Base-by-base conservation (phyloP, 768 basidiomycete genomes). In the Psilocybe azurescens region DNA sequence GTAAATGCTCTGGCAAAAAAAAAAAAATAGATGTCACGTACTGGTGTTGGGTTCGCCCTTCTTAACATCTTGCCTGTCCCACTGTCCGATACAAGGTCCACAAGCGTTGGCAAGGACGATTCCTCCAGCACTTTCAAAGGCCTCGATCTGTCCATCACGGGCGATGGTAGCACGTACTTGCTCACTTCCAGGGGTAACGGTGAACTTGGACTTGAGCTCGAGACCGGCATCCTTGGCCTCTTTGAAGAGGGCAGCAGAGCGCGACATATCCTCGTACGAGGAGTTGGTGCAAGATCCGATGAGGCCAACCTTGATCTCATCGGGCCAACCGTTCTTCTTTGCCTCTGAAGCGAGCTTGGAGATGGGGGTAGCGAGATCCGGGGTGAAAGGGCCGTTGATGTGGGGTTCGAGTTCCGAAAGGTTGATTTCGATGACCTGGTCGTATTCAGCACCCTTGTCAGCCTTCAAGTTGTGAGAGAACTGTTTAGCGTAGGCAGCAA, bases 261-360 rank as follows among this genome's bases (percentile, higher is more conserved):
- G 95, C 39, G 95, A 91, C 97, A 99, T 97, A 79, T 99, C 97
- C 81, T 99, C 97, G 75, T 99, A 99, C 36, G 97, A 99, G 51
- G 97, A 99, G 87, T 99, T 99, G 75, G 97, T 99, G 89, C 97
- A 99, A 51, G 97, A 99, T 56, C 97, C 97, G 75, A 99, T 99
- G 61, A 99, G 89, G 63, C 88, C 94, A 70, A 99, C 97, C 82
- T 93, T 95, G 81, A 99, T 89, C 75, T 99, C 96, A 58, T 90
- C 83, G 39, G 97, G 97, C 97, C 97, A 99, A 75, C 85, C 82
- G 82, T 99, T 98, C 83, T 93, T 89, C 86, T 94, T 94, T 63
- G 92, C 94, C 68, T 88, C 94, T 33, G 83, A 80, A 55, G 93
- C 92, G 72, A 99, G 97, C 84, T 97, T 92, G 77, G 96, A 97